phyloP scores from a whole-genome alignment of 78 protist species.

The Salpingoeca rosetta region DNA sequence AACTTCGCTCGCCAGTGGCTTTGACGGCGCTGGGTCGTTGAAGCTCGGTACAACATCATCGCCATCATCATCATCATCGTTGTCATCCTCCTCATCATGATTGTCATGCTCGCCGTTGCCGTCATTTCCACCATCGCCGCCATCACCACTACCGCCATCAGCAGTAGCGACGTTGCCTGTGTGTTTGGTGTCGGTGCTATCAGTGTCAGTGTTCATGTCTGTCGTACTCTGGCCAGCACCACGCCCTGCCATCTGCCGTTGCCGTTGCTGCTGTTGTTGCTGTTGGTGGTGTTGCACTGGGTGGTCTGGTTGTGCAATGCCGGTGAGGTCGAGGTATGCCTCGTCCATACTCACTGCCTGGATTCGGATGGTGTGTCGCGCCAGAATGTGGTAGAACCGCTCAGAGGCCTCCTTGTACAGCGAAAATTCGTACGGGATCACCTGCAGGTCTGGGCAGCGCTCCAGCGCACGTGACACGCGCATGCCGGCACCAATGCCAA shows the following conservation, averaged over 20 bases:
- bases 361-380: background rate
- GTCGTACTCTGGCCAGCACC: too few species aligned
- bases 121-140: too few species aligned
- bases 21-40: too few species aligned
- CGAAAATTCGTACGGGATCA: slow-evolving; percentile 26
- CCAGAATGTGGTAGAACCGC: background rate
- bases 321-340: slow-evolving; percentile 21
- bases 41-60: too few species aligned
- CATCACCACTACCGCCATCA: too few species aligned
- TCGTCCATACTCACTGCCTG: slow-evolving; percentile 26
- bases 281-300: background rate
- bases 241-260: background rate
- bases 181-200: too few species aligned
- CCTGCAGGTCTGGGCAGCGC: background rate
- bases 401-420: background rate
- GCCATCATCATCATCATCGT: too few species aligned
- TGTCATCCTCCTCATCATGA: too few species aligned
- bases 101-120: too few species aligned
- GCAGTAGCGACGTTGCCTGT: too few species aligned
- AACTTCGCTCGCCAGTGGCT: background rate
- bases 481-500: slow-evolving; percentile 23
- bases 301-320: background rate
- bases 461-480: background rate
- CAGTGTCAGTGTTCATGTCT: too few species aligned
- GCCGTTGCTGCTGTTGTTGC: background rate